Evolutionary conservation across 140 eudicot species (phyloP).

Genomic region (Oenanthe javanica): DNA sequence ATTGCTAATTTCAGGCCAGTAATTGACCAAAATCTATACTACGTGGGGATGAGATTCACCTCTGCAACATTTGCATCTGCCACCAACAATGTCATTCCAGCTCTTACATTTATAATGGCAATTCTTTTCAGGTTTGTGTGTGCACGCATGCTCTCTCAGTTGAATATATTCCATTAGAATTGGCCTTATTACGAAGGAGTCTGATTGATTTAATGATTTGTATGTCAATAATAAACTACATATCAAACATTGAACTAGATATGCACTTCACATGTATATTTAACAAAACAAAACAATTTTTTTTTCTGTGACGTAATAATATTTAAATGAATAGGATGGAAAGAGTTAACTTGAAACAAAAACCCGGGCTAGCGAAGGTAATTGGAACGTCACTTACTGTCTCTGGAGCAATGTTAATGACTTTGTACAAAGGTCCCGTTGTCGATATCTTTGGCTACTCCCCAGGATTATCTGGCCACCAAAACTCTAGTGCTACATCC

Average conservation of each 20-base stretch:
- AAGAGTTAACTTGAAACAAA: constrained; percentile 49
- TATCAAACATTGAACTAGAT: no score
- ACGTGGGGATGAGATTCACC: constrained; percentile 68
- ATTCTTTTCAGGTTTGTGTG: constrained; percentile 51
- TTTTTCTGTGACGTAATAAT: not conserved
- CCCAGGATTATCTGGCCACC: constrained; percentile 28
- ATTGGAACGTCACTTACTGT: constrained; percentile 73
- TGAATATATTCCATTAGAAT: no score
- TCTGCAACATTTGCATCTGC: constrained; percentile 92
- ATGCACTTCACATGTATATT: no score
- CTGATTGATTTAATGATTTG: no score
- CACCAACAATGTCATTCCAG: constrained; percentile 70
- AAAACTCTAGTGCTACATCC: constrained; percentile 21
- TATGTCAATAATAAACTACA: no score
- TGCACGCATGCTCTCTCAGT: not conserved
- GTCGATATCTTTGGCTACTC: constrained; percentile 43
- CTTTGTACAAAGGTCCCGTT: constrained; percentile 77
- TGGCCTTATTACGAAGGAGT: no score
- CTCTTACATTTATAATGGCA: constrained; percentile 85
- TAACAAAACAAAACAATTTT: not conserved
- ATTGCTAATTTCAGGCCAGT: constrained; percentile 58
- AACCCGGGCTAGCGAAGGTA: constrained; percentile 64
- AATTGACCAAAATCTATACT: constrained; percentile 84
- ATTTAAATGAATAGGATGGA: constrained; percentile 46
- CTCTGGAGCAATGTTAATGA: constrained; percentile 85